Conservation (phyloP, 2,329 filamentous ascomycete species). For the Cladosporium sp. region DNA sequence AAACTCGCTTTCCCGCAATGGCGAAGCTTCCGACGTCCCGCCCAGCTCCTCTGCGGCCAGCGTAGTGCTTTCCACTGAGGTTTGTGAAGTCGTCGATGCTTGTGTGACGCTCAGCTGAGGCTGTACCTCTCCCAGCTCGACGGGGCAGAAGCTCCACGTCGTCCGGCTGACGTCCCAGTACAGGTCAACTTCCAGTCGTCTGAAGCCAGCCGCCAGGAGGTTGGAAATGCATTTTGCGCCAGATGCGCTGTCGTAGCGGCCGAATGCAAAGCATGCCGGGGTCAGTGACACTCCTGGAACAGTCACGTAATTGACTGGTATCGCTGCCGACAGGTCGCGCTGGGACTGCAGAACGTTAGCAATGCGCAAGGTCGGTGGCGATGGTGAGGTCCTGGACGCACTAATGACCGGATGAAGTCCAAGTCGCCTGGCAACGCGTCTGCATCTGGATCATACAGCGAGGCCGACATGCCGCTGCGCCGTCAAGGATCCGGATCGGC, state of each 20-base stretch:
- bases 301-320: constrained; percentile 59
- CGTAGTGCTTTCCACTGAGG: constrained; percentile 6
- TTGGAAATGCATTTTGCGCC: constrained; percentile 56
- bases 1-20: neutral
- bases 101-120: neutral
- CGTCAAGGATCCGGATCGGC: neutral
- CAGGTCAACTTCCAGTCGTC: constrained; percentile 52
- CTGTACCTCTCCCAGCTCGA: constrained; percentile 35
- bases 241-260: constrained; percentile 47
- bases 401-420: constrained; percentile 25
- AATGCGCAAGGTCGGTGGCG: neutral
- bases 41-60: constrained; percentile 14
- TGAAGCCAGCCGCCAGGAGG: constrained; percentile 54
- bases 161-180: constrained; percentile 55
- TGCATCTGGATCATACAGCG: constrained; percentile 23
- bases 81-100: constrained; percentile 5
- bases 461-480: constrained; percentile 10
- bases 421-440: constrained; percentile 18
- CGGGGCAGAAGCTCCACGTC: constrained; percentile 57
- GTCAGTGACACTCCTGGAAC: constrained; percentile 51
- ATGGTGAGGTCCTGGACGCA: constrained; percentile 15
- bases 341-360: constrained; percentile 44
- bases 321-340: constrained; percentile 52
- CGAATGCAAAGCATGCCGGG: constrained; percentile 52
- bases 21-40: neutral